These are phyloP conservation scores for Fagus crenata DNA, from an alignment of 306 rosid genomes.

Conservation along the genomic window DNA sequence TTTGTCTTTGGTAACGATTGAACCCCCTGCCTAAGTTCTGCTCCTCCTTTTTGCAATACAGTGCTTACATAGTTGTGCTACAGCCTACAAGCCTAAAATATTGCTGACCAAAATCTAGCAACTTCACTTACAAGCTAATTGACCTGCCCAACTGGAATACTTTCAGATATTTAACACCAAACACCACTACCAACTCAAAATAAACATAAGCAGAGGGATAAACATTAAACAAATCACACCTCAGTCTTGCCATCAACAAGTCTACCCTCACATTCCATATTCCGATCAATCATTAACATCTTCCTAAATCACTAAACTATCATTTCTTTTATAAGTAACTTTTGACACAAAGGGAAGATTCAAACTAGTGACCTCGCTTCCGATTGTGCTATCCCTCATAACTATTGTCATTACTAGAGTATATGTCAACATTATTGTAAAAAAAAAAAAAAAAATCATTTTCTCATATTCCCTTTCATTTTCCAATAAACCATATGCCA, in stretches of 20 bases:
- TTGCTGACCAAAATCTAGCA: not conserved
- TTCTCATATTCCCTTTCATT: too few relatives aligned
- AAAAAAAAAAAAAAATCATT: not conserved
- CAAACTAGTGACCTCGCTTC: too few relatives aligned
- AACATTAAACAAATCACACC: not conserved
- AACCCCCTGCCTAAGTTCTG: not conserved
- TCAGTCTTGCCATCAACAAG: not conserved
- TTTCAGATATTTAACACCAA: not conserved
- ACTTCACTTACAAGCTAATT: not conserved
- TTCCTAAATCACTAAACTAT: not conserved
- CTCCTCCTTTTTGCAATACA: not conserved
- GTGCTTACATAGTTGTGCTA: not conserved
- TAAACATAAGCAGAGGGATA: not conserved
- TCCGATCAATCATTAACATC: not conserved
- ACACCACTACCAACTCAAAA: not conserved
- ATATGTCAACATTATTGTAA: too few relatives aligned
- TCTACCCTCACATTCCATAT: not conserved
- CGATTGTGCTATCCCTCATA: too few relatives aligned
- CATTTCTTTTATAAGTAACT: too few relatives aligned
- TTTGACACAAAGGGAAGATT: too few relatives aligned
- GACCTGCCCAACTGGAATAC: not conserved
- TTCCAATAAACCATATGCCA: too few relatives aligned
- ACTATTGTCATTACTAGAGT: too few relatives aligned
- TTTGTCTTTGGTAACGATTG: not conserved
- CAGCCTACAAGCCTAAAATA: not conserved